Conservation (phyloP, 108 stramenopile genomes). For the Bacterosira constricta region DNA sequence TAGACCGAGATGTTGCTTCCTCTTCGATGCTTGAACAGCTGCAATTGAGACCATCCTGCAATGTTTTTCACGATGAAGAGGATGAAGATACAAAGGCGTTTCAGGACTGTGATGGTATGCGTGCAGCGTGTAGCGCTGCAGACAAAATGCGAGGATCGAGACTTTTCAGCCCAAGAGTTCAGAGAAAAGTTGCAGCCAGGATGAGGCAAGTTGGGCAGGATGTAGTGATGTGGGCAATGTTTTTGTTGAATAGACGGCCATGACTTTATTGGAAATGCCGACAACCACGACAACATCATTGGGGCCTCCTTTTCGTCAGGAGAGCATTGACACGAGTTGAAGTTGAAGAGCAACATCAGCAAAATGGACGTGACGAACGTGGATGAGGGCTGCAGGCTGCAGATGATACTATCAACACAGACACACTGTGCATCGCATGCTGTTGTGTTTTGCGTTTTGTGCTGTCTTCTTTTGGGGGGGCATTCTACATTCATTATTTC, state of each 20-base stretch:
- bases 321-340: too few species aligned
- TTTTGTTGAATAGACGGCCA: background rate
- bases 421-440: too few species aligned
- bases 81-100: slow-evolving; percentile 23
- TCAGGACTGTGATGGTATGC: slow-evolving; percentile 27
- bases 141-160: slow-evolving; percentile 10
- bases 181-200: slow-evolving; percentile 16
- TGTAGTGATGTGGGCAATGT: slow-evolving; percentile 4
- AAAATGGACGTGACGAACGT: too few species aligned
- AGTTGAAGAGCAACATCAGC: too few species aligned
- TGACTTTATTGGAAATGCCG: slow-evolving; percentile 2
- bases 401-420: too few species aligned
- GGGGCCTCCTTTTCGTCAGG: too few species aligned
- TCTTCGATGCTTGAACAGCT: slow-evolving; percentile 18
- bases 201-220: slow-evolving; percentile 26
- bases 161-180: slow-evolving; percentile 9
- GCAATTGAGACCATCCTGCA: slow-evolving; percentile 10
- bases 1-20: slow-evolving; percentile 23
- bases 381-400: too few species aligned
- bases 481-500: too few species aligned
- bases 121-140: slow-evolving; percentile 8
- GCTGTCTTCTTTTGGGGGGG: too few species aligned
- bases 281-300: too few species aligned
- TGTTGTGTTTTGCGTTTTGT: too few species aligned
- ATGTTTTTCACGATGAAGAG: slow-evolving; percentile 13